Conservation (phyloP, 164 flowering plant species). For the Santalum album region DNA sequence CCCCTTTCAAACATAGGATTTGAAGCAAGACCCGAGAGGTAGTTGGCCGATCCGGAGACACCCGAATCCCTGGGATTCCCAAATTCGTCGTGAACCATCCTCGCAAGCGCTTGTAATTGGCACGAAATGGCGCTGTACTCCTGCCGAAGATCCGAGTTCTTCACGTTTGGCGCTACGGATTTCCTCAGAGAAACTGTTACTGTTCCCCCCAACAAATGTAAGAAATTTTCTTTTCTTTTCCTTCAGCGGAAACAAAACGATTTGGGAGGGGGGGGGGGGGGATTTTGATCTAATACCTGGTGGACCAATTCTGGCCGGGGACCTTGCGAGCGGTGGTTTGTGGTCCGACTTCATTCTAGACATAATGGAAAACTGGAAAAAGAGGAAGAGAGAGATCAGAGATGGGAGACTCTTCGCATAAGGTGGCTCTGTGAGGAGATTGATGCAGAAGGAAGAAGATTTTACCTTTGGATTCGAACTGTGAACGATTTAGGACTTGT, state of each 20-base stretch:
- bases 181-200: slow-evolving; percentile 44
- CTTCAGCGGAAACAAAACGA: too few relatives aligned
- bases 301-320: slow-evolving; percentile 15
- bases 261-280: too few relatives aligned
- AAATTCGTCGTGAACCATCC: slow-evolving; percentile 48
- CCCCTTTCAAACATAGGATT: slow-evolving; percentile 19
- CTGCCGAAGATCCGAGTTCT: slow-evolving; percentile 37
- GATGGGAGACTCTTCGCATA: too few relatives aligned
- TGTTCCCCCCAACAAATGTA: too few relatives aligned
- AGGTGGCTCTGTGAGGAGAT: too few relatives aligned
- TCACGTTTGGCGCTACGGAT: slow-evolving; percentile 22
- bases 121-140: slow-evolving; percentile 51
- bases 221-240: too few relatives aligned
- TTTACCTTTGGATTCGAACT: too few relatives aligned
- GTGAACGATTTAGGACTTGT: too few relatives aligned
- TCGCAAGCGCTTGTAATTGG: slow-evolving; percentile 51
- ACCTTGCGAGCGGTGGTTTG: not conserved
- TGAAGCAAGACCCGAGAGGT: not conserved
- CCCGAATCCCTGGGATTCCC: slow-evolving; percentile 15
- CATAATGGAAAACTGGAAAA: not conserved
- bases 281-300: slow-evolving; percentile 29
- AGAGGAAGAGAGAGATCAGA: not conserved
- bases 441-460: too few relatives aligned
- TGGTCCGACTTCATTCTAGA: not conserved
- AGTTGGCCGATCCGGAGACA: not conserved